A percentile compares a stretch with the other conserved stretches of the same genome.
Evolutionary conservation across 306 rosid genomes (phyloP).

Genomic region (Prunus fruticosa): DNA sequence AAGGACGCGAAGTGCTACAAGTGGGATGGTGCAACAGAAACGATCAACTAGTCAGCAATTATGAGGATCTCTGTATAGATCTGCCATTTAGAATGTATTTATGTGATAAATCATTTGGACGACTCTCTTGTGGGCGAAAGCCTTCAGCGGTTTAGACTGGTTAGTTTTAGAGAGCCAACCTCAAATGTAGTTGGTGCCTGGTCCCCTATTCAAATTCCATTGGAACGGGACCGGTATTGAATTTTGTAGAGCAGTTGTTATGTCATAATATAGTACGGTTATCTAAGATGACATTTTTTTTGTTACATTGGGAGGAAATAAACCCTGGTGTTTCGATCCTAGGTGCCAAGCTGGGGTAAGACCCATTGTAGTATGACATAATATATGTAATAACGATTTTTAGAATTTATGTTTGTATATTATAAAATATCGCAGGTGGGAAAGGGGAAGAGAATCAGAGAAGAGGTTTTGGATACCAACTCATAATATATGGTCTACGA

Average conservation of each 20-base stretch:
- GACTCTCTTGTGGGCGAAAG: slow-evolving; percentile 16
- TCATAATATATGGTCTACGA: too few species aligned
- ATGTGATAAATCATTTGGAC: slow-evolving; percentile 18
- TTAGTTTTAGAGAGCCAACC: slow-evolving; percentile 4
- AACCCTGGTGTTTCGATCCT: too few species aligned
- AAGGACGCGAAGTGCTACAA: slow-evolving; percentile 74
- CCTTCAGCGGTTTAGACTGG: slow-evolving; percentile 5
- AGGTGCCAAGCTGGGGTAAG: too few species aligned
- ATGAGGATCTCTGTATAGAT: slow-evolving; percentile 20
- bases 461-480: too few species aligned
- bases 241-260: slow-evolving; percentile 56
- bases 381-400: too few species aligned
- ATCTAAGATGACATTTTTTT: slow-evolving; percentile 9
- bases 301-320: not conserved
- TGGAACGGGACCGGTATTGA: slow-evolving; percentile 44
- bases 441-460: too few species aligned
- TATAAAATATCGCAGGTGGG: too few species aligned
- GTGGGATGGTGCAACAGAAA: slow-evolving; percentile 44
- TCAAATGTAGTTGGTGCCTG: slow-evolving; percentile 33
- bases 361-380: too few species aligned
- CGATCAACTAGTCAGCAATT: slow-evolving; percentile 38
- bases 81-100: not conserved
- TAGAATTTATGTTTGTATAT: too few species aligned
- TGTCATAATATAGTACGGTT: slow-evolving; percentile 10
- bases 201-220: slow-evolving; percentile 42